A percentile compares a stretch with the other conserved stretches of the same genome.
Conservation (phyloP, 202 grass and related monocot genomes). For the Eragrostis tef region DNA sequence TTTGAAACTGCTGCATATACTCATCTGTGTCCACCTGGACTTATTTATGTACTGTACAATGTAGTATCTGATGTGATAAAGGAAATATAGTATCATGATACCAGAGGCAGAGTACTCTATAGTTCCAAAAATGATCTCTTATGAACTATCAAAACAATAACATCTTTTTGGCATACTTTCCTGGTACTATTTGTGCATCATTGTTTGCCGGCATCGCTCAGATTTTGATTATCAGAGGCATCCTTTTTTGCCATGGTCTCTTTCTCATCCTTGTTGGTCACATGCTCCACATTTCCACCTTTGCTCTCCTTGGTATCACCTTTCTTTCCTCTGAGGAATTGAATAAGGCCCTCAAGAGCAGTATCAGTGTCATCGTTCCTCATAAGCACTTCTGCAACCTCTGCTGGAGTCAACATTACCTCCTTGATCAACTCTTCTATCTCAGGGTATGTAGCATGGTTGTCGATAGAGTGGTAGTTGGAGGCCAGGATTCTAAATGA, state of each 20-base stretch:
- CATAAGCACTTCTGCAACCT: constrained; percentile 77
- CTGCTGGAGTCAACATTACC: constrained; percentile 75
- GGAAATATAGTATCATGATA: constrained; percentile 8
- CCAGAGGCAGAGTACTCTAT: constrained; percentile 19
- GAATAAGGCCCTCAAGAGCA: constrained; percentile 58
- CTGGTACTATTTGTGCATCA: constrained; percentile 36
- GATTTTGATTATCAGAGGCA: constrained; percentile 24
- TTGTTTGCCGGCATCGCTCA: constrained; percentile 34
- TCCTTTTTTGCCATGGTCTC: constrained; percentile 25
- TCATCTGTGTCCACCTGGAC: not conserved
- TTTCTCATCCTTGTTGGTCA: constrained; percentile 32
- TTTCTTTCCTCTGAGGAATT: constrained; percentile 63
- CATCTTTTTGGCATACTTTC: constrained; percentile 28
- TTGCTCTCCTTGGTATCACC: constrained; percentile 24
- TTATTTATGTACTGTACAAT: constrained; percentile 20
- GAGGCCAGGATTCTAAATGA: constrained; percentile 68
- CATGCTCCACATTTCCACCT: constrained; percentile 27
- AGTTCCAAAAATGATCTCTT: constrained; percentile 41
- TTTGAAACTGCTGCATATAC: constrained; percentile 31
- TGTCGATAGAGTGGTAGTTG: constrained; percentile 68
- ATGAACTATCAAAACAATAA: constrained; percentile 37
- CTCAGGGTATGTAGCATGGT: constrained; percentile 63
- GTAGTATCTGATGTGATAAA: constrained; percentile 14
- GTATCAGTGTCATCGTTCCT: constrained; percentile 59
- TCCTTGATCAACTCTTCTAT: constrained; percentile 66